These are phyloP conservation scores for Solanum chaucha DNA, from an alignment of 257 asterid species.

Conservation along the genomic window DNA sequence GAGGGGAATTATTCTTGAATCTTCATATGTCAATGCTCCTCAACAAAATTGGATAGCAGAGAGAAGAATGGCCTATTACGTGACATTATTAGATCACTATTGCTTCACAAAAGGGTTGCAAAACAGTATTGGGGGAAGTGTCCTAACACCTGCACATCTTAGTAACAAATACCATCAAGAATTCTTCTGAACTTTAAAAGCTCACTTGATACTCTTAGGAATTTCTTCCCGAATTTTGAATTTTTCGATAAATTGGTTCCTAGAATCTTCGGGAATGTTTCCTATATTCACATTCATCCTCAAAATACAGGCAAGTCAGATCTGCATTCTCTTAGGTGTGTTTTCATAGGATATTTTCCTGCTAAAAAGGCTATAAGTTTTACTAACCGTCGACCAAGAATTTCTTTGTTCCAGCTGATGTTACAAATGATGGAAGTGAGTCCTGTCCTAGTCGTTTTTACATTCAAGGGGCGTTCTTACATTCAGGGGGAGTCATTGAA, in stretches of 20 bases:
- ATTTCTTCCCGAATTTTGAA: not conserved
- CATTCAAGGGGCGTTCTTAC: not conserved
- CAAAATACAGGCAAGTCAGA: not conserved
- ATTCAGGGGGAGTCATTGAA: not conserved
- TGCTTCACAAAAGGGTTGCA: not conserved
- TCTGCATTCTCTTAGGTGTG: not conserved
- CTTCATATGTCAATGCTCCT: not conserved
- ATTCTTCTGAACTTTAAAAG: not conserved
- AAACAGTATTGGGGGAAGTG: not conserved
- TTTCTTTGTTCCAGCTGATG: not conserved
- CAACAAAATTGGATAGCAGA: not conserved
- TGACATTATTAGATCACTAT: not conserved
- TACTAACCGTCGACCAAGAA: not conserved
- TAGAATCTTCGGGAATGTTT: not conserved
- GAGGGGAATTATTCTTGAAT: not conserved
- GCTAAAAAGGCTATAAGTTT: not conserved
- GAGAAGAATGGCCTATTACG: not conserved
- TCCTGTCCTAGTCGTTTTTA: not conserved
- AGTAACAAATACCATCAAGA: not conserved
- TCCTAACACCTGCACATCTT: not conserved
- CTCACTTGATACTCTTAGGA: not conserved
- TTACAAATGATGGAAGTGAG: not conserved
- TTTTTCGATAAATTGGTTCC: not conserved
- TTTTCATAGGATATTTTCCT: not conserved
- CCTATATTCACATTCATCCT: not conserved